phyloP scores from a whole-genome alignment of 176 grass and related monocot species.

The Rhipidocladum racemiflorum region DNA sequence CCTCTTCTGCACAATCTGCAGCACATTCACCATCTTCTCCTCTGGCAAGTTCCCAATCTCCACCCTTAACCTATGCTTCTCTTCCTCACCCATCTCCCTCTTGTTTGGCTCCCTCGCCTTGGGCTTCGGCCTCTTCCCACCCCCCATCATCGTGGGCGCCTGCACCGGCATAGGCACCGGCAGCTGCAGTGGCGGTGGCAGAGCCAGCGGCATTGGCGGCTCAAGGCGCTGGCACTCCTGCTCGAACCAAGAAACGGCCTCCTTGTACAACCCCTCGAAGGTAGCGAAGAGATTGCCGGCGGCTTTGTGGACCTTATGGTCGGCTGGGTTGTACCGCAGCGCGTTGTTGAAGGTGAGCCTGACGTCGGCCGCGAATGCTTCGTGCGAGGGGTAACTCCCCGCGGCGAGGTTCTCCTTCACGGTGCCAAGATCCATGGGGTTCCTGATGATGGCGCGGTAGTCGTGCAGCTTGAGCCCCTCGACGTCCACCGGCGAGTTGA shows the following conservation, averaged over 20 bases:
- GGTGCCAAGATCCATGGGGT: constrained; percentile 91
- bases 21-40: constrained; percentile 64
- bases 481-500: constrained; percentile 76
- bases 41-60: constrained; percentile 62
- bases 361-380: constrained; percentile 62
- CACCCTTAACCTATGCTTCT: constrained; percentile 61
- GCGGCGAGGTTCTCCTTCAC: constrained; percentile 60
- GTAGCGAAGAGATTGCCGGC: constrained; percentile 45
- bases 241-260: constrained; percentile 50
- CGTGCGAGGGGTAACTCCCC: constrained; percentile 53
- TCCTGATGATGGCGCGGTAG: constrained; percentile 72
- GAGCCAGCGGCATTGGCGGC: not conserved
- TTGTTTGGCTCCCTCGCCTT: constrained; percentile 71
- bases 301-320: constrained; percentile 60
- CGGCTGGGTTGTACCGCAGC: constrained; percentile 68
- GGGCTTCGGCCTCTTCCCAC: constrained; percentile 61
- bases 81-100: constrained; percentile 64
- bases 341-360: constrained; percentile 83
- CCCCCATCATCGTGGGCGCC: constrained; percentile 6
- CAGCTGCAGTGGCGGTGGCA: not conserved
- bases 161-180: constrained; percentile 9
- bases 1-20: constrained; percentile 84
- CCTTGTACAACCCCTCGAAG: constrained; percentile 57
- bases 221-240: constrained; percentile 33
- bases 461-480: constrained; percentile 71